Conservation (phyloP, 768 basidiomycete genomes). For the Leccinum obscurum region DNA sequence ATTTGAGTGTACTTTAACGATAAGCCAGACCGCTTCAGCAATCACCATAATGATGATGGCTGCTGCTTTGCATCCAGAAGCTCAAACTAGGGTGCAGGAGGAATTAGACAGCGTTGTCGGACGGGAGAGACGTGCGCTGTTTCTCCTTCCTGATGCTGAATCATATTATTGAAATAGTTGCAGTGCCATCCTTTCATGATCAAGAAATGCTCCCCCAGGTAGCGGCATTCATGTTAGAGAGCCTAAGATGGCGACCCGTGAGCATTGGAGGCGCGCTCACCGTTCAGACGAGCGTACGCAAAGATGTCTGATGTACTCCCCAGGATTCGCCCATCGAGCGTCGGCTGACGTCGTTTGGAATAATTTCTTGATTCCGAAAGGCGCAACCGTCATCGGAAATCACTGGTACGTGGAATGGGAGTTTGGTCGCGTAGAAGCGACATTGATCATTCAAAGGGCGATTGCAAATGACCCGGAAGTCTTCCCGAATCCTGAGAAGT, state of each 20-base stretch:
- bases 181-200: slow-evolving; percentile 41
- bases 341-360: slow-evolving; percentile 52
- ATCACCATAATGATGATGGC: slow-evolving; percentile 58
- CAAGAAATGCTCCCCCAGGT: slow-evolving; percentile 35
- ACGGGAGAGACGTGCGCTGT: slow-evolving; percentile 26
- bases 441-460: slow-evolving; percentile 4
- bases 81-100: slow-evolving; percentile 49
- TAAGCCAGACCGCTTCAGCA: slow-evolving; percentile 39
- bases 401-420: slow-evolving; percentile 6
- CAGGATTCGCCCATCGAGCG: slow-evolving; percentile 59
- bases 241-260: slow-evolving; percentile 40
- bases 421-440: neutral
- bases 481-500: slow-evolving; percentile 11
- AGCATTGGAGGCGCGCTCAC: slow-evolving; percentile 26
- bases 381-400: slow-evolving; percentile 13
- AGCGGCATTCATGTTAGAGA: slow-evolving; percentile 38
- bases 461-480: slow-evolving; percentile 15
- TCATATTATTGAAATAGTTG: neutral
- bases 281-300: neutral
- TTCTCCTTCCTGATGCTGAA: neutral
- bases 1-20: neutral
- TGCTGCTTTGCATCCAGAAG: slow-evolving; percentile 49
- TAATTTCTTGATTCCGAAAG: slow-evolving; percentile 39
- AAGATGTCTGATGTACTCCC: slow-evolving; percentile 22
- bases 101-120: slow-evolving; percentile 56